Base-by-base conservation (phyloP, 2,329 filamentous ascomycete genomes). In the Ascochyta koolunga region DNA sequence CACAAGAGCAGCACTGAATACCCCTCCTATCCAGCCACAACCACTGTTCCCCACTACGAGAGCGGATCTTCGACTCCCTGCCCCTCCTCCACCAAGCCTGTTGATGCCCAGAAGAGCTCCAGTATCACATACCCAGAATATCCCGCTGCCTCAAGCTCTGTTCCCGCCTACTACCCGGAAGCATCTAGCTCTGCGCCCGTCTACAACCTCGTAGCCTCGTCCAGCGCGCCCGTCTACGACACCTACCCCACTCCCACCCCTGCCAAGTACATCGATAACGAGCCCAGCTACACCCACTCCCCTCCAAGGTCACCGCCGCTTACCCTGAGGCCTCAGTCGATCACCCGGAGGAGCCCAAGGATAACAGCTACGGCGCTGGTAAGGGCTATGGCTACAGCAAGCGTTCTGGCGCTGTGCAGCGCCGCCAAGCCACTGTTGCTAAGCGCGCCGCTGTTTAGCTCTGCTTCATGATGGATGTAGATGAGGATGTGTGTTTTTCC, bases 371-470 rank as follows among this genome's bases (percentile, higher is more conserved):
- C 31, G 24, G 44, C 4, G 11, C 22, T 6, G 15, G 31, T 31
- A 33, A 40, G 22, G 50, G 44, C 21, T 49, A 49, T 22, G 50
- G 50, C 16, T 54, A 54, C 22, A 11, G 37, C 27, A 49, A 54
- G 50, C 50, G 50, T 7, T 15, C 50, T 11, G 25, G 39, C 27
- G 44, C 13, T 44, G 50, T 43, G n/a, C 24, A 54, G 50, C 50
- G 50, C 21, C 50, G 50, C 44, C 38, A 54, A 33, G 50, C 50
- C 41, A 35, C 41, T 24, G 49, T 31, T 39, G 40, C 40, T 16
- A 39, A 51, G 48, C 41, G 35, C 38, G n/a, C 27, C 11, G 18
- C 29, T 6, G 19, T n/a, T 16, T 10, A 31, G 32, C 6, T 40
- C 33, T 18, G 16, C 13, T 22, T 29, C 19, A 24, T 13, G 11